phyloP scores from a whole-genome alignment of 169 alveolate species.

The Cryptosporidium canis region DNA sequence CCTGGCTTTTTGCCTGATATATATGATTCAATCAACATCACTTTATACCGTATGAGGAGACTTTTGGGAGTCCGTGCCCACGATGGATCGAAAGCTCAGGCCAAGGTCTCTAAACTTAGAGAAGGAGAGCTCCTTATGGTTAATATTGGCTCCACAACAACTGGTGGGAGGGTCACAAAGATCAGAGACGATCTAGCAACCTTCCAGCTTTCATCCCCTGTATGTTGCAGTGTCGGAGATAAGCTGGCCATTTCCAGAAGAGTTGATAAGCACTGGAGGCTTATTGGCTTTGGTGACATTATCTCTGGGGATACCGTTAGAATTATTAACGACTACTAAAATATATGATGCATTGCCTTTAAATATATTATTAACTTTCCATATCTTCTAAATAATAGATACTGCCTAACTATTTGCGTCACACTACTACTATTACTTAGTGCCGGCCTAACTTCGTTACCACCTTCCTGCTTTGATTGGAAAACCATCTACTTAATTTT shows the following conservation, averaged over 20 bases:
- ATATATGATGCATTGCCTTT: background rate
- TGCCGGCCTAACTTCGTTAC: too few species aligned
- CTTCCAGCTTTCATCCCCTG: slow-evolving; percentile 80
- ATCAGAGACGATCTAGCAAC: slow-evolving; percentile 74
- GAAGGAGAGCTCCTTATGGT: slow-evolving; percentile 96
- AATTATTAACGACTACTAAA: slow-evolving; percentile 29
- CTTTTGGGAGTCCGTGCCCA: slow-evolving; percentile 89
- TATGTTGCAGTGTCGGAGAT: slow-evolving; percentile 90
- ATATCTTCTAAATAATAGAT: too few species aligned
- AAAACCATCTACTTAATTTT: too few species aligned
- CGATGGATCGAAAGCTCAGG: slow-evolving; percentile 85
- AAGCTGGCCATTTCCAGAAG: slow-evolving; percentile 97
- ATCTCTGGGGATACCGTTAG: slow-evolving; percentile 57
- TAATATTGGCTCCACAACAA: slow-evolving; percentile 96
- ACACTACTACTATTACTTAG: background rate
- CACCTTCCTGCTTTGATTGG: too few species aligned
- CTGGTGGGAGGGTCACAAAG: slow-evolving; percentile 93
- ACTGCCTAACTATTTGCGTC: background rate
- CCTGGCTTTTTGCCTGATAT: slow-evolving; percentile 95
- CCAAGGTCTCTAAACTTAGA: slow-evolving; percentile 93
- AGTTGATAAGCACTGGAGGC: slow-evolving; percentile 97
- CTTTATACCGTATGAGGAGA: slow-evolving; percentile 85
- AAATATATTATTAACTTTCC: background rate
- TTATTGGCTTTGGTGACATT: slow-evolving; percentile 97
- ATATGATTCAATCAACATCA: slow-evolving; percentile 91